These are phyloP conservation scores for Ceratocystis diversiconidia DNA, from an alignment of 2,329 filamentous ascomycete genomes.

Conservation along the genomic window DNA sequence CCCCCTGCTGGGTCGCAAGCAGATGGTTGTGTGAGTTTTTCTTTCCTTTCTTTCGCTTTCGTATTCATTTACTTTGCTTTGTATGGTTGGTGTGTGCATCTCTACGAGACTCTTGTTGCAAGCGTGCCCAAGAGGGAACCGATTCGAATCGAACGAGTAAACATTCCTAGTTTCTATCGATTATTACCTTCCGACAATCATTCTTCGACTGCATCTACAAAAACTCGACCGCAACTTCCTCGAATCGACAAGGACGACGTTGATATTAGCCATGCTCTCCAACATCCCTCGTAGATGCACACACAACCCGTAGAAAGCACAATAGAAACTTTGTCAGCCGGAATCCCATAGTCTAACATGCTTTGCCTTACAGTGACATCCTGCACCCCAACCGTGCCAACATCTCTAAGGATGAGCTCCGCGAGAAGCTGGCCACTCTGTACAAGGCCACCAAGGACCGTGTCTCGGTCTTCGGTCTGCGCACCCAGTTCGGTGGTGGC, in stretches of 20 bases:
- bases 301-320: neutral
- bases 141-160: neutral
- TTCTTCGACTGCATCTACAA: neutral
- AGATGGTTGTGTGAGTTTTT: constrained; percentile 94
- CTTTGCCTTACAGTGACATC: constrained; percentile 60
- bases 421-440: constrained; percentile 79
- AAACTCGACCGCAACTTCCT: neutral
- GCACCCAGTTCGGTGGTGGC: constrained; percentile 97
- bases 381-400: constrained; percentile 97
- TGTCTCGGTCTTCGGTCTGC: constrained; percentile 95
- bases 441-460: constrained; percentile 99
- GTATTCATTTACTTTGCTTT: neutral
- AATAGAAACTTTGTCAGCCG: neutral
- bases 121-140: neutral
- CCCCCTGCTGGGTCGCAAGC: constrained; percentile 94
- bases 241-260: neutral
- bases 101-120: neutral
- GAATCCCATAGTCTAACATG: constrained; percentile 18
- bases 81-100: neutral
- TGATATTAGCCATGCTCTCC: neutral
- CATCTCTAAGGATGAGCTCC: constrained; percentile 98
- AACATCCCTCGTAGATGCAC: neutral
- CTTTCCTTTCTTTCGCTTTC: constrained; percentile 6
- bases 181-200: neutral
- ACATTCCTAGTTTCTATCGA: neutral